phyloP scores from a whole-genome alignment of 1,139 yeast genomes.

The Scheffersomyces segobiensis region DNA sequence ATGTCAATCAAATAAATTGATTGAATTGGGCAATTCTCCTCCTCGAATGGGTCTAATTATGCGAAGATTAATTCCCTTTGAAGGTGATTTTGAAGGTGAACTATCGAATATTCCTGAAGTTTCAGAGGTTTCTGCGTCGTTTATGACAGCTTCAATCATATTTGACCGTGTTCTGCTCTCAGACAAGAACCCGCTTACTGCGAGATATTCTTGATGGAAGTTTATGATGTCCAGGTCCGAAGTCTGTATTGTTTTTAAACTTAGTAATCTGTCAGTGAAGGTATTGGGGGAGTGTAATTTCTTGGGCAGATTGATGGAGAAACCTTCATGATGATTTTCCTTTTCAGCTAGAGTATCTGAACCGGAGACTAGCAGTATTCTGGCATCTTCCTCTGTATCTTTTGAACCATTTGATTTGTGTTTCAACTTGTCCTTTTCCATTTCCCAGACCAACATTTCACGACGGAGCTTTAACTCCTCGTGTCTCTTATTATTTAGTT shows the following conservation, averaged over 20 bases:
- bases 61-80: conserved; percentile 51
- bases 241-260: background rate
- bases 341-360: background rate
- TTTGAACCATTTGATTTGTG: conserved; percentile 13
- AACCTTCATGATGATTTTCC: background rate
- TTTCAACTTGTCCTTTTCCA: background rate
- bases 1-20: conserved; percentile 13
- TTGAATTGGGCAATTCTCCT: conserved; percentile 30
- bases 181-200: conserved; percentile 14
- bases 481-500: conserved; percentile 15
- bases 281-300: background rate
- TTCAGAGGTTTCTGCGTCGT: conserved; percentile 15
- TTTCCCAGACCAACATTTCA: conserved; percentile 15
- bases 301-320: background rate
- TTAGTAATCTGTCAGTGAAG: background rate
- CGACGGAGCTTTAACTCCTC: conserved; percentile 16
- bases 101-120: conserved; percentile 20
- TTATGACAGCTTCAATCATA: conserved; percentile 11
- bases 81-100: conserved; percentile 28
- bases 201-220: conserved; percentile 17
- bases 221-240: conserved; percentile 7
- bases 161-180: conserved; percentile 13
- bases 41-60: conserved; percentile 72
- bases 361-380: background rate
- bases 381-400: conserved; percentile 7